phyloP scores from a whole-genome alignment of 345 rosid genomes.

The Euphorbia tirucalli region DNA sequence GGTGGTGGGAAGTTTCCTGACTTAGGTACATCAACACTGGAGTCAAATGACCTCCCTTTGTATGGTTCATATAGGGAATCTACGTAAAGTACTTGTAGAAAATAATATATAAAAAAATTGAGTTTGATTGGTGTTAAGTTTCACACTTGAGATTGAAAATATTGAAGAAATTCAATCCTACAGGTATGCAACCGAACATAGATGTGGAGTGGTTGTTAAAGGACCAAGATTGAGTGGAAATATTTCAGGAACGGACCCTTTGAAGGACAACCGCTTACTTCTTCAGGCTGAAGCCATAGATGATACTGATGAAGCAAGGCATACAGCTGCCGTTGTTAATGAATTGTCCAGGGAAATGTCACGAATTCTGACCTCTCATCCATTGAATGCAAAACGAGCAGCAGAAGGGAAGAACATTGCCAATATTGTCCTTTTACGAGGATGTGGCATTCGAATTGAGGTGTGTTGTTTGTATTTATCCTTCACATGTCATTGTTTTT shows the following conservation, averaged over 20 bases:
- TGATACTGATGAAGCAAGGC: conserved; percentile 79
- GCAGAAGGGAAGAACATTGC: conserved; percentile 83
- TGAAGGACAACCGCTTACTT: conserved; percentile 82
- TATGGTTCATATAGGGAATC: neutral
- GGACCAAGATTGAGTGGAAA: conserved; percentile 90
- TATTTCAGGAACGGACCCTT: conserved; percentile 94
- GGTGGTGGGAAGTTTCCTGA: neutral
- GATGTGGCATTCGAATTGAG: conserved; percentile 96
- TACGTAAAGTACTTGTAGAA: conserved; percentile 1
- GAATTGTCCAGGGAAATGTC: conserved; percentile 84
- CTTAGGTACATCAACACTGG: neutral
- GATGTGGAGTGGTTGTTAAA: conserved; percentile 96
- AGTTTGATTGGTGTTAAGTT: neutral
- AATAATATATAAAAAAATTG: neutral
- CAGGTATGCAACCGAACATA: conserved; percentile 96
- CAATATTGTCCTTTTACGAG: conserved; percentile 84
- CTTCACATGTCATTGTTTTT: neutral
- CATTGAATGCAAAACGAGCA: conserved; percentile 63
- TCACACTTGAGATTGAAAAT: neutral
- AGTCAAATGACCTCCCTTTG: neutral
- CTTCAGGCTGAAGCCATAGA: conserved; percentile 76
- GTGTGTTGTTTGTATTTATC: conserved; percentile 33
- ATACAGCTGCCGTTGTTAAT: conserved; percentile 79
- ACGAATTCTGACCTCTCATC: conserved; percentile 64
- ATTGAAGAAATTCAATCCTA: conserved; percentile 8